Conservation (phyloP, 2,329 filamentous ascomycete genomes). For the Neonectria ditissima region DNA sequence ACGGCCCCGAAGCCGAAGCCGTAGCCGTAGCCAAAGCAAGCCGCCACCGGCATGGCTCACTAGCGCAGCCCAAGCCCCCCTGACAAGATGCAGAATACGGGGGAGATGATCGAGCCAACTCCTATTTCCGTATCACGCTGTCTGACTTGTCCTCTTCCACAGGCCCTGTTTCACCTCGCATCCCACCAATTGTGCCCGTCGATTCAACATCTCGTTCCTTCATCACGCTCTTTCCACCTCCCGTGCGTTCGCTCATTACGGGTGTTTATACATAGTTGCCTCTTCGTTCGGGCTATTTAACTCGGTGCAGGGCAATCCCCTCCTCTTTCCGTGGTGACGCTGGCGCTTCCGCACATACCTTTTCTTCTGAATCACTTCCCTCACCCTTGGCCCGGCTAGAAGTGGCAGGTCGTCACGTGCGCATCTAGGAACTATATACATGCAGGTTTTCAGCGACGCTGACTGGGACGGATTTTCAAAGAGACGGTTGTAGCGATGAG, state of each 20-base stretch:
- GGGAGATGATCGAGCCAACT: conserved; percentile 33
- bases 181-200: conserved; percentile 8
- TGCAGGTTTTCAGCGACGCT: conserved; percentile 9
- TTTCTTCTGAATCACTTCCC: not conserved
- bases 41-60: conserved; percentile 26
- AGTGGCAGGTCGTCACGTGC: conserved; percentile 20
- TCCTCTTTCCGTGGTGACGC: conserved; percentile 24
- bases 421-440: conserved; percentile 5
- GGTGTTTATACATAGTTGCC: not conserved
- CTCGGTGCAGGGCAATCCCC: not conserved
- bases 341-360: conserved; percentile 19
- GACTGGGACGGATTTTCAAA: conserved; percentile 6
- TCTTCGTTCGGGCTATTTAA: conserved; percentile 5
- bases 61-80: conserved; percentile 37
- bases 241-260: conserved; percentile 23
- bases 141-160: conserved; percentile 43
- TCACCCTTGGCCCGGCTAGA: conserved; percentile 16
- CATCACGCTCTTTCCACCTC: conserved; percentile 4
- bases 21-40: not conserved
- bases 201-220: conserved; percentile 7
- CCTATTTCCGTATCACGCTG: conserved; percentile 33
- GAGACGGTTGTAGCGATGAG: conserved; percentile 41
- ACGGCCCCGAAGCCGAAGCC: not conserved
- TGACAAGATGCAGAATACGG: conserved; percentile 40
- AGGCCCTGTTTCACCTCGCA: conserved; percentile 37